Evolutionary conservation across 176 grass and related monocot genomes (phyloP).

Genomic region (Phoenix dactylifera): DNA sequence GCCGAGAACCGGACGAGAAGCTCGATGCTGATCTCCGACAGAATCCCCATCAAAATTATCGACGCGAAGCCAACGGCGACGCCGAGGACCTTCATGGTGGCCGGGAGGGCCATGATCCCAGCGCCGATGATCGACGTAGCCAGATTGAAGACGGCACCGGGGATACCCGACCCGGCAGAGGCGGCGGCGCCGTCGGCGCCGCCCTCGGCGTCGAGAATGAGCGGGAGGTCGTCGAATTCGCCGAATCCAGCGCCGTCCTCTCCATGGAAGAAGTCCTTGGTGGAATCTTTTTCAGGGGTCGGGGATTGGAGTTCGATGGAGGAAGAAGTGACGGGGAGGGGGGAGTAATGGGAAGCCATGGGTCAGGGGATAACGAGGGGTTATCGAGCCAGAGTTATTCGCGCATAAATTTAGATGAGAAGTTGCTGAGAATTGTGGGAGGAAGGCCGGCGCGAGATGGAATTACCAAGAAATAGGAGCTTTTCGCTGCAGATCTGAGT

Average conservation of each 20-base stretch:
- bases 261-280: slow-evolving; percentile 37
- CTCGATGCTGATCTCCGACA: slow-evolving; percentile 94
- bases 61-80: slow-evolving; percentile 53
- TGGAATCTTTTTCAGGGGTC: slow-evolving; percentile 29
- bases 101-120: slow-evolving; percentile 94
- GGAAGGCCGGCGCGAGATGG: too few species aligned
- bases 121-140: slow-evolving; percentile 95
- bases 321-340: slow-evolving; percentile 41
- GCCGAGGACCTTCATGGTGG: slow-evolving; percentile 99
- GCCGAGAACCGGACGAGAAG: slow-evolving; percentile 72
- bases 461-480: too few species aligned
- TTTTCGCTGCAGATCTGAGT: too few species aligned
- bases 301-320: slow-evolving; percentile 55
- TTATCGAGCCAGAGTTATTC: neutral
- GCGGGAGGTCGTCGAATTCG: slow-evolving; percentile 63
- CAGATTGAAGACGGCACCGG: slow-evolving; percentile 83
- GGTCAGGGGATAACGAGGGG: neutral
- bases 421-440: too few species aligned
- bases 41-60: slow-evolving; percentile 65
- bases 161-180: slow-evolving; percentile 36
- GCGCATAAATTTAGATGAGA: too few species aligned
- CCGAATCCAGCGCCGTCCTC: slow-evolving; percentile 13
- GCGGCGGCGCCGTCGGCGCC: slow-evolving; percentile 1
- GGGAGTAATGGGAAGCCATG: slow-evolving; percentile 65
- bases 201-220: slow-evolving; percentile 39